phyloP scores from a whole-genome alignment of 306 rosid genomes.

The Dalbergia cochinchinensis region DNA sequence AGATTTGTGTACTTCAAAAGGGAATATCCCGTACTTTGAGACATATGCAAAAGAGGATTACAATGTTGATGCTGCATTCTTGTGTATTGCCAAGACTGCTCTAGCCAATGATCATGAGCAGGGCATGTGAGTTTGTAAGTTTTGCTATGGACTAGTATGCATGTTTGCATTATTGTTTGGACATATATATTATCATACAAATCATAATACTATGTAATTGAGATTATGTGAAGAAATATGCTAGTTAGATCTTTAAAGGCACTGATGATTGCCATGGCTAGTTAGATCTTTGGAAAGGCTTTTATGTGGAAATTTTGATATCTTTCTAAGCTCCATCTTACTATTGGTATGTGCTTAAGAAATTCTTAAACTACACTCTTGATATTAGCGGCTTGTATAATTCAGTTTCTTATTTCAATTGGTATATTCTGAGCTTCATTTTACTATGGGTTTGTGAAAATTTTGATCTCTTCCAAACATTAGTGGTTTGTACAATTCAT shows the following conservation, averaged over 20 bases:
- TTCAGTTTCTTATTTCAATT: not conserved
- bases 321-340: not conserved
- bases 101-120: slow-evolving; percentile 82
- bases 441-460: not conserved
- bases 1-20: slow-evolving; percentile 73
- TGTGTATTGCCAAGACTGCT: slow-evolving; percentile 90
- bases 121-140: slow-evolving; percentile 98
- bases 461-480: not conserved
- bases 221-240: slow-evolving; percentile 2
- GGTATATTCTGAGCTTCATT: not conserved
- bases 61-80: slow-evolving; percentile 91
- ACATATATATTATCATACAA: slow-evolving; percentile 4
- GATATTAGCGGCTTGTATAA: not conserved
- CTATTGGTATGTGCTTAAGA: not conserved
- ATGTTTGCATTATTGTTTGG: not conserved
- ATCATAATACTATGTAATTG: not conserved
- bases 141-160: slow-evolving; percentile 17
- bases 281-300: slow-evolving; percentile 14
- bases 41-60: slow-evolving; percentile 94
- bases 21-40: slow-evolving; percentile 88
- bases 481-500: not conserved
- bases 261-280: not conserved
- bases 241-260: not conserved
- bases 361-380: slow-evolving; percentile 15
- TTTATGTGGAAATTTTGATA: not conserved